Percentiles rank a stretch among this genome's conserved stretches.
phyloP scores from a whole-genome alignment of 805 yeast genomes.

The Nakazawaea siamensis region DNA sequence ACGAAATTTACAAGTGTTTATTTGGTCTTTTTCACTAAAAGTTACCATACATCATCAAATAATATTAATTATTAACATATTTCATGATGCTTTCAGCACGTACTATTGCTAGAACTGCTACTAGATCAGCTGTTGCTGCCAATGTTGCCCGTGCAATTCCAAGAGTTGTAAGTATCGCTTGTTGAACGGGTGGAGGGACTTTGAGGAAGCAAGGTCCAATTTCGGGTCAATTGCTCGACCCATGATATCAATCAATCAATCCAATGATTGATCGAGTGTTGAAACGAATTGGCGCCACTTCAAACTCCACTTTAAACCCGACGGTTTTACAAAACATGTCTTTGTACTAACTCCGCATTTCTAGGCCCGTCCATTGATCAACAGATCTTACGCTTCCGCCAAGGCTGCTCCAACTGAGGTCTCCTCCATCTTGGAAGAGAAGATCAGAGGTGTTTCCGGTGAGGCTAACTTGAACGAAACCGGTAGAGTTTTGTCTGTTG shows the following conservation, averaged over 20 bases:
- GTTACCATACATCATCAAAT: too few relatives aligned
- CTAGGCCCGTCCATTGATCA: conserved; percentile 66
- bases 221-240: conserved; percentile 21
- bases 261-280: not conserved
- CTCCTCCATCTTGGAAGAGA: conserved; percentile 96
- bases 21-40: too few relatives aligned
- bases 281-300: not conserved
- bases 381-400: conserved; percentile 84
- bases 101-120: conserved; percentile 78
- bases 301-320: not conserved
- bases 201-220: too few relatives aligned
- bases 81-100: conserved; percentile 86
- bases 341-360: conserved; percentile 2
- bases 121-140: conserved; percentile 63
- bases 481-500: conserved; percentile 98
- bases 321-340: not conserved
- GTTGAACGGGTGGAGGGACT: too few relatives aligned
- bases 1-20: too few relatives aligned
- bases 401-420: conserved; percentile 99
- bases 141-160: conserved; percentile 37
- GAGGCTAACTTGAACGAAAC: conserved; percentile 98
- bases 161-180: conserved; percentile 34
- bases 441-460: conserved; percentile 97
- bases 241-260: not conserved
- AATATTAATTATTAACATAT: too few relatives aligned